Percentiles rank a stretch among this genome's conserved stretches.
Evolutionary conservation across 257 asterid species (phyloP).

Genomic region (Prunella vulgaris): DNA sequence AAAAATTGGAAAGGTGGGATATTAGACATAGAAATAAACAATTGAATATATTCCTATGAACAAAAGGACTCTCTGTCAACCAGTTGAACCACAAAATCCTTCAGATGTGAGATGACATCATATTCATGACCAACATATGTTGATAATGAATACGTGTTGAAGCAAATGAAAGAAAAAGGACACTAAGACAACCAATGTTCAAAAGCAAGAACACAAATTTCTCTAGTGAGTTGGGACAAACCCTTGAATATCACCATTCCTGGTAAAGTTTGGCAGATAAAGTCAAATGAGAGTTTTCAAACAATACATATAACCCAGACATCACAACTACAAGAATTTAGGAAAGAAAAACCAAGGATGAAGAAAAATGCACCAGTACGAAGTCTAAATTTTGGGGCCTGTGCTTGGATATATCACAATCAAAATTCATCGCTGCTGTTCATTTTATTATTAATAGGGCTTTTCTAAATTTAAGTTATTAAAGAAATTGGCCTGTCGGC

Average conservation of each 20-base stretch:
- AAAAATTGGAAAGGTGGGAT: conserved; percentile 8
- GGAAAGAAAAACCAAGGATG: background rate
- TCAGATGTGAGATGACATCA: conserved; percentile 17
- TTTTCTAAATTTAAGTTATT: too few relatives aligned
- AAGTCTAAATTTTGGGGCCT: background rate
- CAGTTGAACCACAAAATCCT: conserved; percentile 9
- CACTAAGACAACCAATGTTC: conserved; percentile 1
- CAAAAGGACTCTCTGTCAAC: background rate
- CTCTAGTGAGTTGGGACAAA: background rate
- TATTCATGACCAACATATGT: background rate
- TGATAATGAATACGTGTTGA: background rate
- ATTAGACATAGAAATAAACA: conserved; percentile 14
- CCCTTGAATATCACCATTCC: background rate
- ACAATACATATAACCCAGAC: background rate
- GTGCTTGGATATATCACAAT: background rate
- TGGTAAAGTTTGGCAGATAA: background rate
- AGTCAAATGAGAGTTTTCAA: conserved; percentile 7
- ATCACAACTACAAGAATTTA: background rate
- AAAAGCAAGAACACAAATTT: background rate
- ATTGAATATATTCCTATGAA: background rate
- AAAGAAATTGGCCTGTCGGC: too few relatives aligned
- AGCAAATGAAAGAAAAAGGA: conserved; percentile 5
- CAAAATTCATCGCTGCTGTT: background rate
- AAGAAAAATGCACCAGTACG: background rate
- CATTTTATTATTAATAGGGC: too few relatives aligned